A percentile compares a stretch with the other conserved stretches of the same genome.
phyloP scores from a whole-genome alignment of 2,329 filamentous ascomycete genomes.

The Paraphaeosphaeria minitans region DNA sequence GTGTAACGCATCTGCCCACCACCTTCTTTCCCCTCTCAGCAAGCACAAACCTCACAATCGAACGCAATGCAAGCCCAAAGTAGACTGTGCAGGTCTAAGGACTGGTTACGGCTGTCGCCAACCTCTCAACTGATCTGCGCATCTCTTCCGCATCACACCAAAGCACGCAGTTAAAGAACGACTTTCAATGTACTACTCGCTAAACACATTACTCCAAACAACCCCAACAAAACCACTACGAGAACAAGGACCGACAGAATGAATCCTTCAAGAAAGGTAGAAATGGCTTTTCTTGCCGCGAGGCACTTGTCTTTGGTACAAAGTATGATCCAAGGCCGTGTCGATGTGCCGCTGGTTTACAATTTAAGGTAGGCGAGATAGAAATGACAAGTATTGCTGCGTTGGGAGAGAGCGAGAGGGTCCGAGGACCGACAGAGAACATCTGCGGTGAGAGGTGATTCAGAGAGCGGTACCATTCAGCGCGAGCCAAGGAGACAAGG shows the following conservation, averaged over 20 bases:
- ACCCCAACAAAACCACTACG: not conserved
- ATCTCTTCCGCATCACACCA: not conserved
- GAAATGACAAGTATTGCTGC: not conserved
- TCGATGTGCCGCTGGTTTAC: slow-evolving; percentile 18
- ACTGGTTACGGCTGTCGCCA: not conserved
- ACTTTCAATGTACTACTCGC: not conserved
- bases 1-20: not conserved
- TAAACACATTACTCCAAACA: slow-evolving; percentile 6
- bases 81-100: not conserved
- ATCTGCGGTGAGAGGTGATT: not conserved
- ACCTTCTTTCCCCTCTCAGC: not conserved
- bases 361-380: slow-evolving; percentile 10
- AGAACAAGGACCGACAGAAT: slow-evolving; percentile 7
- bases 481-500: not conserved
- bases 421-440: not conserved
- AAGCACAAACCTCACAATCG: not conserved
- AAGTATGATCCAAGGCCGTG: slow-evolving; percentile 7
- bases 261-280: not conserved
- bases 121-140: not conserved
- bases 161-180: not conserved
- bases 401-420: not conserved
- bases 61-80: not conserved
- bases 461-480: slow-evolving; percentile 9
- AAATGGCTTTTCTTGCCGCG: slow-evolving; percentile 25
- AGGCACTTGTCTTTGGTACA: slow-evolving; percentile 29